Base-by-base conservation (phyloP, 192 early-diverging fungal genomes). In the Linnemannia schmuckeri region DNA sequence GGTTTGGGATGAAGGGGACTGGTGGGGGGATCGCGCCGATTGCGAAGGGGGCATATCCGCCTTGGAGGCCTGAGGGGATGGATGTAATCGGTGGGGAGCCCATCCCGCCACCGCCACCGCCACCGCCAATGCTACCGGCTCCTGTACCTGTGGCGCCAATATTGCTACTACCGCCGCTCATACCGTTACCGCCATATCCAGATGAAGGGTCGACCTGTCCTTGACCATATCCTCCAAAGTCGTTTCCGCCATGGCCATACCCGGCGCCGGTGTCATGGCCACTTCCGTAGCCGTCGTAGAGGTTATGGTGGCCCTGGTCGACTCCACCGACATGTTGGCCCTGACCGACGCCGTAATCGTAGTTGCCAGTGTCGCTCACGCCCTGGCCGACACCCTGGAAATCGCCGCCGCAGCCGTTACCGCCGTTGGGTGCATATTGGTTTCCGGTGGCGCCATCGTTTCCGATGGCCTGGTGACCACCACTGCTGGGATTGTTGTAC, bases 201-300 rank as follows among this genome's bases (percentile, higher is more conserved):
- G 75, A 70, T 18, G 70, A 22, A 18, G 69, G 17, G 30, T 61
- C 46, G 44, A n/a, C 18, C n/a, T 57, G 41, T 44, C 82, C 82
- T 35, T 78, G 76, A 2, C 68, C 77, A 0, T 68, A 55, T 6
- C 47, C 44, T 66, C 81, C 81, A n/a, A 70, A 70, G 35, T 35
- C 42, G 10, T 76, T 55, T 18, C 72, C 70, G 49, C 49, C 18
- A 27, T 71, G 24, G 8, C 49, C 74, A 35, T 55, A 70, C 9
- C 75, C 75, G 18, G 74, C 35, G 18, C 75, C 75, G 18, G 74
- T 46, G 10, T 70, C 74, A 42, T 66, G 7, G 8, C 72, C 35
- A 13, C 79, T 57, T 3, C 47, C 69, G 30, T 63, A 30, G 20
- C 72, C 72, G 40, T 78, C 46, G n/a, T 15, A 69, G 33, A 44